Conservation (phyloP, 495 filamentous ascomycete species). For the Pseudotulostoma volvatum region DNA sequence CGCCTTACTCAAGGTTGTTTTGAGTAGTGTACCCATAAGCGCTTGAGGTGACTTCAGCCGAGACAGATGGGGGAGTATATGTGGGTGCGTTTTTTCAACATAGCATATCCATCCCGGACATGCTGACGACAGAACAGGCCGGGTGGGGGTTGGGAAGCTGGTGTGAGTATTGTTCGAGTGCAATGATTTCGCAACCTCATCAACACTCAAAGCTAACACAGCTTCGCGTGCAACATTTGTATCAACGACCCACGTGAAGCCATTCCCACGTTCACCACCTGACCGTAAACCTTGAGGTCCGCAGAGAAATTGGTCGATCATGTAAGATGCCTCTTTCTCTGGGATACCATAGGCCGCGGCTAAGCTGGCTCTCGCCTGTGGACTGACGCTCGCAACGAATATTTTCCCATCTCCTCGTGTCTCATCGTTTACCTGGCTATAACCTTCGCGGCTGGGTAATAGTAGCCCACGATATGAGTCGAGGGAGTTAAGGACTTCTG, state of each 20-base stretch:
- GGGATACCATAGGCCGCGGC: slow-evolving; percentile 65
- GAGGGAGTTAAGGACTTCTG: slow-evolving; percentile 71
- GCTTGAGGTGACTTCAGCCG: slow-evolving; percentile 88
- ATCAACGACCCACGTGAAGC: slow-evolving; percentile 77
- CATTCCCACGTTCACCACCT: slow-evolving; percentile 53
- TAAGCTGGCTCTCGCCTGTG: slow-evolving; percentile 73
- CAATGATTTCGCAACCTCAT: slow-evolving; percentile 46
- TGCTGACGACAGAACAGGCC: slow-evolving; percentile 72
- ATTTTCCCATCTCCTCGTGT: slow-evolving; percentile 40
- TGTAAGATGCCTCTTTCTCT: slow-evolving; percentile 53
- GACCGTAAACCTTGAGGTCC: slow-evolving; percentile 48
- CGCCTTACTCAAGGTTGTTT: slow-evolving; percentile 57
- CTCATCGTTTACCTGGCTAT: slow-evolving; percentile 8
- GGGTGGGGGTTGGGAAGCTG: slow-evolving; percentile 28
- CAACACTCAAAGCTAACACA: slow-evolving; percentile 60
- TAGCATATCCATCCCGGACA: slow-evolving; percentile 99
- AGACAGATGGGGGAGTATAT: slow-evolving; percentile 82
- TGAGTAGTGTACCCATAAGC: slow-evolving; percentile 72
- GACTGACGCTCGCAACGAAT: slow-evolving; percentile 82
- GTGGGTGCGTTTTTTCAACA: slow-evolving; percentile 90
- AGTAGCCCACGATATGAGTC: slow-evolving; percentile 44
- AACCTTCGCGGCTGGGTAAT: slow-evolving; percentile 8
- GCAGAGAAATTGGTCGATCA: slow-evolving; percentile 68
- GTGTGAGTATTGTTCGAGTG: slow-evolving; percentile 9
- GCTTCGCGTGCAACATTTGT: slow-evolving; percentile 67